These are phyloP conservation scores for Acrocalymma vagum DNA, from an alignment of 2,329 filamentous ascomycete species.

Conservation along the genomic window DNA sequence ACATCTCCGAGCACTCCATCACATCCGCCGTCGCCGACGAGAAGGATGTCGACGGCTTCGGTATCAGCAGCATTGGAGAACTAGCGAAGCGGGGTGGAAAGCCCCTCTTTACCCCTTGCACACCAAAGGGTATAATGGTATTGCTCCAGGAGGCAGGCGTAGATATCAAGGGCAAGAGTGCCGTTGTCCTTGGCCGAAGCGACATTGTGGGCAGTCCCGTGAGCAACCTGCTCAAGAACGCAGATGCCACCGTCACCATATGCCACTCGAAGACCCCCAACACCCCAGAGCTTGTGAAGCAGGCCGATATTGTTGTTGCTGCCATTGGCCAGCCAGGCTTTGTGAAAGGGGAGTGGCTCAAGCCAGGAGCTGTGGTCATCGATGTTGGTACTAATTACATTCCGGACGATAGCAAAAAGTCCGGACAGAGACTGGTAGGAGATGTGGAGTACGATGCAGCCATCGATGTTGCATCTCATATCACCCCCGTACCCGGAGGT, in stretches of 20 bases:
- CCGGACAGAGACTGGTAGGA: slow-evolving; percentile 88
- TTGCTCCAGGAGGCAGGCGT: slow-evolving; percentile 85
- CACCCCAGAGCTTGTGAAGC: slow-evolving; percentile 77
- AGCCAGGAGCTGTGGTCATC: slow-evolving; percentile 93
- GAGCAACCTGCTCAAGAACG: slow-evolving; percentile 93
- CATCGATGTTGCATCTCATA: slow-evolving; percentile 84
- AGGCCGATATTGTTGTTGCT: slow-evolving; percentile 88
- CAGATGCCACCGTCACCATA: slow-evolving; percentile 94
- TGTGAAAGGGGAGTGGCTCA: slow-evolving; percentile 94
- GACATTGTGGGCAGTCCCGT: slow-evolving; percentile 98
- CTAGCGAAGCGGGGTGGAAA: slow-evolving; percentile 92
- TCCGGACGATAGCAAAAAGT: slow-evolving; percentile 87
- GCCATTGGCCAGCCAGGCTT: slow-evolving; percentile 89
- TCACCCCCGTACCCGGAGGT: slow-evolving; percentile 95
- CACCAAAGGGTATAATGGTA: slow-evolving; percentile 96
- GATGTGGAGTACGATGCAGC: slow-evolving; percentile 94
- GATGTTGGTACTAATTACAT: slow-evolving; percentile 98
- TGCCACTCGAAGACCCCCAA: slow-evolving; percentile 90
- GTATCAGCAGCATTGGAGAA: slow-evolving; percentile 92
- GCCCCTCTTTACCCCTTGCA: slow-evolving; percentile 92
- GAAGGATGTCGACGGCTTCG: slow-evolving; percentile 98
- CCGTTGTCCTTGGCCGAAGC: slow-evolving; percentile 91
- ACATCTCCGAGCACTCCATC: slow-evolving; percentile 88
- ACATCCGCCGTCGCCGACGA: slow-evolving; percentile 91
- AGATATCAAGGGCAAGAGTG: slow-evolving; percentile 86